Evolutionary conservation across 2,329 filamentous ascomycete species (phyloP), one percentile per base, ranked within the genome.

Genomic region (Aspergillus viridinutans): DNA sequence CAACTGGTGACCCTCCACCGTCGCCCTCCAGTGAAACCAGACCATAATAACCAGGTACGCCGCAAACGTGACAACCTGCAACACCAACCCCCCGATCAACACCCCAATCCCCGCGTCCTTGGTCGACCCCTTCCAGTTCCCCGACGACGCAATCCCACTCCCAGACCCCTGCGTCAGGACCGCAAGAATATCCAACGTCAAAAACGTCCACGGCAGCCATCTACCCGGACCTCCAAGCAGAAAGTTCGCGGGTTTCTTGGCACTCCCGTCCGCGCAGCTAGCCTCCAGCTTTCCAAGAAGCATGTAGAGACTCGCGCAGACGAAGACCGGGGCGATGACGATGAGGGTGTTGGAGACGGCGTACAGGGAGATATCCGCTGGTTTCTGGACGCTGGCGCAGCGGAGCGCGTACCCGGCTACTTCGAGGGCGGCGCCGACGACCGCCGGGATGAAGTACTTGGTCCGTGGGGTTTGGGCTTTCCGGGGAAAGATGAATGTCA

Each of bases 241-340:
- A 77, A 72, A 28, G 77, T 70, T 5, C 60, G 68, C 21, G 25
- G 76, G 75, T 1, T 65, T 64, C 0, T 64, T 58, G 0, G 60
- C 55, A 10, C 43, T 47, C 8, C 51, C 49, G 1, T 73, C 72
- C 1, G 79, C 70, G 9, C 38, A 26, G n/a, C 74, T 73, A 10
- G 68, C 64, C 10, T 72, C 45, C 49, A 83, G 67, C 12, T 77
- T 74, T n/a, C 76, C 78, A 52, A 83, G 76, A 49, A 82, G 74
- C 53, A 82, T 73, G 64, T 83, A 83, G 55, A 81, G 78, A 1
- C 77, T 79, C 0, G 80, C 80, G 17, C 78, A 78, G 50, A 81
- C 66, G 52, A 82, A 74, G 45, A 81, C 71, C 0, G 80, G 80
- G 0, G 79, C 78, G 43, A 83, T 70, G 12, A 81, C 76, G n/a